Evolutionary conservation across 768 basidiomycete genomes (phyloP).

Genomic region (Podaxis pistillaris): DNA sequence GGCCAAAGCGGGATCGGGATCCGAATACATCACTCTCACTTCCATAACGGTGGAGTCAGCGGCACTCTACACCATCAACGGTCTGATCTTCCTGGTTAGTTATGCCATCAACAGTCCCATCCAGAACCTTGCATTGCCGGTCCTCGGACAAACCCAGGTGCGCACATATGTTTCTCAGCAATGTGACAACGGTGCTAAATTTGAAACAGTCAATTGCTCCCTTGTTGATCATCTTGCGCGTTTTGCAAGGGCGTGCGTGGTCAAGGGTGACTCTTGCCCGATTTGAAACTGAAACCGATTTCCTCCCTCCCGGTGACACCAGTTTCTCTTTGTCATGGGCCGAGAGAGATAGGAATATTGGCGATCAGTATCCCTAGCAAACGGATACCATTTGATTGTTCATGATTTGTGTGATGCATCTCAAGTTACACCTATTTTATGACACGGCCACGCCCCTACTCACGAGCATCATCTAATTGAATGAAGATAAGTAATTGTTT

Average conservation of each 20-base stretch:
- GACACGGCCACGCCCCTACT: no score
- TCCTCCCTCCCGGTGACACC: neutral
- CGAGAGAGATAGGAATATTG: neutral
- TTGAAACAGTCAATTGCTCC: neutral
- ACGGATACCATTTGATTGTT: no score
- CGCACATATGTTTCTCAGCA: no score
- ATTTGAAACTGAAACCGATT: neutral
- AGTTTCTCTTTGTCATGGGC: neutral
- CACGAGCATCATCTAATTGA: no score
- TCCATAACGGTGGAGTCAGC: constrained; percentile 38
- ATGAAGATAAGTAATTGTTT: no score
- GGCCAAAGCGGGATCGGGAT: constrained; percentile 23
- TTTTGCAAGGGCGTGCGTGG: neutral
- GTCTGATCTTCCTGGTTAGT: constrained; percentile 31
- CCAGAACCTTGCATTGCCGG: constrained; percentile 27
- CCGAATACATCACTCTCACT: constrained; percentile 30
- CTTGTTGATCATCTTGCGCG: constrained; percentile 1
- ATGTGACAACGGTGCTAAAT: no score
- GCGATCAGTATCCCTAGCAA: neutral
- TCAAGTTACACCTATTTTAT: no score
- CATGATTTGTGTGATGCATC: no score
- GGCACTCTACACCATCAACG: constrained; percentile 31
- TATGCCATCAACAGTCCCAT: constrained; percentile 28
- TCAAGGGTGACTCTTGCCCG: neutral
- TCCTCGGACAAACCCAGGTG: constrained; percentile 22